Conservation (phyloP, 306 rosid species). For the Corylus heterophylla region DNA sequence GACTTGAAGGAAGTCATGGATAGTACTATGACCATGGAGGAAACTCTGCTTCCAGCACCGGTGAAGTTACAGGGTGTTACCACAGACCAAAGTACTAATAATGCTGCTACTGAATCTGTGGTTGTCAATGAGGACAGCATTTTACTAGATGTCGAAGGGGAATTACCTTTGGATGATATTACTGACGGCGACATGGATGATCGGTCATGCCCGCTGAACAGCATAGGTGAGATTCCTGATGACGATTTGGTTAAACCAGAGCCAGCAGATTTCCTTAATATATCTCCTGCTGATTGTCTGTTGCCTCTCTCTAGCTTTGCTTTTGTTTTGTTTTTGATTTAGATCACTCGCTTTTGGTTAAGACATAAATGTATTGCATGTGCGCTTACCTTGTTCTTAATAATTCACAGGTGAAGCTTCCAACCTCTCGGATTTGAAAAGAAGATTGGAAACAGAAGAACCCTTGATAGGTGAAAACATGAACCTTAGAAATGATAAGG, state of each 20-base stretch:
- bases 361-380: not conserved
- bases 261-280: not conserved
- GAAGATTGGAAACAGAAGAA: conserved; percentile 17
- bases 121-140: not conserved
- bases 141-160: not conserved
- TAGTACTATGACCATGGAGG: not conserved
- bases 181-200: not conserved
- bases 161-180: not conserved
- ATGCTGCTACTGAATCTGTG: not conserved
- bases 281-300: not conserved
- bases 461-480: not conserved
- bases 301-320: not conserved
- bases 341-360: not conserved
- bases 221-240: conserved; percentile 5
- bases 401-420: conserved; percentile 17
- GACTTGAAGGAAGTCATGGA: conserved; percentile 1
- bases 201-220: not conserved
- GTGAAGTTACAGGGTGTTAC: not conserved
- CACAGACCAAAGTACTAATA: not conserved
- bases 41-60: not conserved
- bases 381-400: not conserved
- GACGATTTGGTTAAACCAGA: not conserved
- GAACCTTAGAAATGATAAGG: not conserved
- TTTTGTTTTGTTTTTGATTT: not conserved
- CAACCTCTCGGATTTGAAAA: not conserved